A percentile compares a stretch with the other conserved stretches of the same genome.
Evolutionary conservation across 2,329 filamentous ascomycete species (phyloP).

Genomic region (Chaetomium sp.): DNA sequence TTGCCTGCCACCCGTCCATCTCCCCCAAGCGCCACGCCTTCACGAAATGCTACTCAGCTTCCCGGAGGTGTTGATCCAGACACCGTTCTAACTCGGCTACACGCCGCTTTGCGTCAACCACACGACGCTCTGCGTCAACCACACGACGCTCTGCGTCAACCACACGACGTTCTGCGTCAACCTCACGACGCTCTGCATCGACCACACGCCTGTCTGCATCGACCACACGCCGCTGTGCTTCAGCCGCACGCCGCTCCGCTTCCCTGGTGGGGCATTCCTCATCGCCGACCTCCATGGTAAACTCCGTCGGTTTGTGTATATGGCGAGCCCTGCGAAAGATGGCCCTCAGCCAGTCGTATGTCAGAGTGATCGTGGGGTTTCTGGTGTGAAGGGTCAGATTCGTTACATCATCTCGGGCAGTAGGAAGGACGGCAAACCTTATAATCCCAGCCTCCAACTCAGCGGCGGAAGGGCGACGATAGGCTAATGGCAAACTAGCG

Average conservation of each 20-base stretch:
- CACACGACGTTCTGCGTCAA: neutral
- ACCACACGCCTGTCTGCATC: neutral
- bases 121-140: neutral
- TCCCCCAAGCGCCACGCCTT: no score
- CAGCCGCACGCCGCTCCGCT: neutral
- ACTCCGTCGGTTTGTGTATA: neutral
- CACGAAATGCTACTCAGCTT: no score
- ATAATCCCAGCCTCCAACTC: constrained; percentile 16
- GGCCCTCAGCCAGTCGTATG: constrained; percentile 17
- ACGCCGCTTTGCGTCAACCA: no score
- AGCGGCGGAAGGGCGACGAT: constrained; percentile 17
- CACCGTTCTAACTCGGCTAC: neutral
- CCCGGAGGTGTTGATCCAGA: no score
- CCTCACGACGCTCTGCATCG: neutral
- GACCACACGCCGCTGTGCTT: neutral
- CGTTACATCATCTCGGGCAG: neutral
- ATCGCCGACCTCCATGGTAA: neutral
- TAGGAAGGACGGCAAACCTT: constrained; percentile 18
- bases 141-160: neutral
- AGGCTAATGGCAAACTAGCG: constrained; percentile 12
- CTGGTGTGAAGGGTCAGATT: constrained; percentile 16
- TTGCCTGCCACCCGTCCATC: no score
- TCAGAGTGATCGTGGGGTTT: constrained; percentile 13
- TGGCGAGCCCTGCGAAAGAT: constrained; percentile 15
- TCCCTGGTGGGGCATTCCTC: constrained; percentile 8